Conservation (phyloP, 257 asterid species). For the Avicennia marina region DNA sequence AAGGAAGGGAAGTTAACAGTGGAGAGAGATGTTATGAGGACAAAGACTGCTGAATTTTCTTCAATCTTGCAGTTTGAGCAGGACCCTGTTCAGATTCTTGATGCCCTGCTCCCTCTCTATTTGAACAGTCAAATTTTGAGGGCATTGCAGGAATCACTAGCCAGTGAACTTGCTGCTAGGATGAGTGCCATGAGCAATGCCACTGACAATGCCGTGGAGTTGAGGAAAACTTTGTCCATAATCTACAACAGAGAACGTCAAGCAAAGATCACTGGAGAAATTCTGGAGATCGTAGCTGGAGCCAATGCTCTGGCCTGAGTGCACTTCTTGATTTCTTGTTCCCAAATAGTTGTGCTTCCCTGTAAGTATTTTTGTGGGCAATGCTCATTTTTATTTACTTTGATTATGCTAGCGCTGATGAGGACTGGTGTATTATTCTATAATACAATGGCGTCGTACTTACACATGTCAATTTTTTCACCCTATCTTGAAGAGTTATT, state of each 20-base stretch:
- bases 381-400: conserved; percentile 13
- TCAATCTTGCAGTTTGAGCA: conserved; percentile 88
- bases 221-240: conserved; percentile 55
- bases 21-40: conserved; percentile 68
- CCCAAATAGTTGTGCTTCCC: conserved; percentile 21
- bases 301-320: conserved; percentile 52
- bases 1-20: conserved; percentile 83
- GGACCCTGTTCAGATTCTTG: conserved; percentile 89
- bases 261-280: conserved; percentile 91
- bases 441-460: no score
- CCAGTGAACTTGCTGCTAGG: conserved; percentile 91
- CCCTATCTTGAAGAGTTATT: no score
- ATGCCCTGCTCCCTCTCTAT: conserved; percentile 83
- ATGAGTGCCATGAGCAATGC: conserved; percentile 95
- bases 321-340: neutral
- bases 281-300: conserved; percentile 92
- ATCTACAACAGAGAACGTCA: conserved; percentile 78
- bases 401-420: conserved; percentile 30
- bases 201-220: conserved; percentile 62
- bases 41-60: conserved; percentile 56
- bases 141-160: conserved; percentile 78
- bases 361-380: conserved; percentile 24
- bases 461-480: conserved; percentile 22
- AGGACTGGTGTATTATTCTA: no score
- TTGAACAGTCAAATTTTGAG: conserved; percentile 86